A percentile compares a stretch with the other conserved stretches of the same genome.
Evolutionary conservation across 164 flowering plant species (phyloP).

Genomic region (Tetrastigma voinierianum): DNA sequence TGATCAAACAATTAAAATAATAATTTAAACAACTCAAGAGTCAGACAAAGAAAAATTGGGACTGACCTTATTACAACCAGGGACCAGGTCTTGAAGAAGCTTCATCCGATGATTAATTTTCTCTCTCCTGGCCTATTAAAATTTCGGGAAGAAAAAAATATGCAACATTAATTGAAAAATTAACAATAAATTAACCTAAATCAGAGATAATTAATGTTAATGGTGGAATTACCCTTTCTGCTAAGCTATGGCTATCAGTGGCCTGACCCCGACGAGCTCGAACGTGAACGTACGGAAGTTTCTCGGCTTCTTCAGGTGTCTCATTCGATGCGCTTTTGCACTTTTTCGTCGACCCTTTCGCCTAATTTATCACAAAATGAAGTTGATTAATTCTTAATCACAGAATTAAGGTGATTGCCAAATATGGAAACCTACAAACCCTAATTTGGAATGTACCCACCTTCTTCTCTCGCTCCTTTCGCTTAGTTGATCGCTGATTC

Average conservation of each 20-base stretch:
- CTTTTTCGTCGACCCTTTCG: slow-evolving; percentile 51
- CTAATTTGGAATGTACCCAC: slow-evolving; percentile 17
- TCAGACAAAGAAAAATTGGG: neutral
- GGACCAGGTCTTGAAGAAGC: slow-evolving; percentile 90
- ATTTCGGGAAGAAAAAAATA: neutral
- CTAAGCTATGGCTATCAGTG: slow-evolving; percentile 93
- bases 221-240: slow-evolving; percentile 67
- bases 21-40: neutral
- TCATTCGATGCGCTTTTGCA: slow-evolving; percentile 41
- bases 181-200: neutral
- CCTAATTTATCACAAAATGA: slow-evolving; percentile 30
- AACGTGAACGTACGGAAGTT: slow-evolving; percentile 91
- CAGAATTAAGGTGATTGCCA: neutral
- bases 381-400: neutral
- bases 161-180: slow-evolving; percentile 3
- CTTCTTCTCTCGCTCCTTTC: slow-evolving; percentile 76
- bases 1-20: slow-evolving; percentile 13
- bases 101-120: slow-evolving; percentile 94
- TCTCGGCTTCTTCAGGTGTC: slow-evolving; percentile 48
- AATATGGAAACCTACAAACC: slow-evolving; percentile 21
- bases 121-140: slow-evolving; percentile 83
- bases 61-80: slow-evolving; percentile 92
- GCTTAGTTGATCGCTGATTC: slow-evolving; percentile 43
- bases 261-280: slow-evolving; percentile 96
- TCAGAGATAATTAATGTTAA: slow-evolving; percentile 9